phyloP scores from a whole-genome alignment of 805 yeast genomes.

The Brettanomyces nanus region DNA sequence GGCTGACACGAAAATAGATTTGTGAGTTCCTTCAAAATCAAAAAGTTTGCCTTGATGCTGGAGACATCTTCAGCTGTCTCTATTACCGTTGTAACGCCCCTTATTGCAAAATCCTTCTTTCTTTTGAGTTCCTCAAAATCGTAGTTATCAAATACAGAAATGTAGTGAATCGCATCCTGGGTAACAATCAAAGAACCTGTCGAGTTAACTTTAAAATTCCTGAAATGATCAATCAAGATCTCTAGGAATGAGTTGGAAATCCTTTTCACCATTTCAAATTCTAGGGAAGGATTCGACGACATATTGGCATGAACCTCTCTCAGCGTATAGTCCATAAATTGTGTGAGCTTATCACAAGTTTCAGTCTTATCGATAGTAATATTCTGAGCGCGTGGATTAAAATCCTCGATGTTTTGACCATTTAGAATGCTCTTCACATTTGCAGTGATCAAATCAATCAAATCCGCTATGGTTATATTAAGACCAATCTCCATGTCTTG shows the following conservation, averaged over 20 bases:
- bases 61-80: constrained; percentile 11
- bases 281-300: constrained; percentile 15
- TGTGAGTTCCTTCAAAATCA: constrained; percentile 66
- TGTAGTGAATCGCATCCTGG: constrained; percentile 74
- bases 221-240: constrained; percentile 61
- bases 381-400: constrained; percentile 24
- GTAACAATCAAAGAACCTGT: constrained; percentile 79
- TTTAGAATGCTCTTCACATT: constrained; percentile 44
- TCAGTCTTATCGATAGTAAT: constrained; percentile 46
- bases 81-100: not conserved
- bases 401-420: constrained; percentile 62
- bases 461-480: constrained; percentile 53
- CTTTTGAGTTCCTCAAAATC: constrained; percentile 5
- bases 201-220: constrained; percentile 66
- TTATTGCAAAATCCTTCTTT: constrained; percentile 1
- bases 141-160: constrained; percentile 25
- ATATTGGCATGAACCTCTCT: constrained; percentile 28
- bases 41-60: constrained; percentile 39
- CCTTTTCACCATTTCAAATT: constrained; percentile 15
- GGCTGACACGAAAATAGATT: constrained; percentile 82
- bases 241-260: constrained; percentile 29
- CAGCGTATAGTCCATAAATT: constrained; percentile 35
- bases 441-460: constrained; percentile 43
- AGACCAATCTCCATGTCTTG: constrained; percentile 47
- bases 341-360: constrained; percentile 57